Evolutionary conservation across 257 asterid species (phyloP).

Genomic region (Solanum sitiens): DNA sequence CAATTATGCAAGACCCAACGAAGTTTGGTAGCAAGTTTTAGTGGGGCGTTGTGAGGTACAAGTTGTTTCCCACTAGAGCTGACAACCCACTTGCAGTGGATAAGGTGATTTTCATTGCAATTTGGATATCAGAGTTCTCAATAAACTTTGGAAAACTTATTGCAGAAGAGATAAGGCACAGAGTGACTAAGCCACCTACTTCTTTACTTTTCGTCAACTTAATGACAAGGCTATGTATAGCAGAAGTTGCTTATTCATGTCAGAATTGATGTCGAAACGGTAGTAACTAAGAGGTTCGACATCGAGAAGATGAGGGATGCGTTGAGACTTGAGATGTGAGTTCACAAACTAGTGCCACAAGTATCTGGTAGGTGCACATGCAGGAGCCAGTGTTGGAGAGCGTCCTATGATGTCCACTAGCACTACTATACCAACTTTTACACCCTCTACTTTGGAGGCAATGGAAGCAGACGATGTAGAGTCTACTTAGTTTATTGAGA

Average conservation of each 20-base stretch:
- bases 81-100: background rate
- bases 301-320: background rate
- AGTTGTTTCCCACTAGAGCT: background rate
- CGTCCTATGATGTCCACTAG: background rate
- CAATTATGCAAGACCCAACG: background rate
- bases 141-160: background rate
- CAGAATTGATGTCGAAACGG: background rate
- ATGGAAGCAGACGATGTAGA: background rate
- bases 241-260: background rate
- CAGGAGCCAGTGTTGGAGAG: background rate
- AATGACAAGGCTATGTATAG: background rate
- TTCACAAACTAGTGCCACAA: background rate
- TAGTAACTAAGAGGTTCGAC: background rate
- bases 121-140: background rate
- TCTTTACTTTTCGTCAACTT: background rate
- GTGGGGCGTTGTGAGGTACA: background rate
- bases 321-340: background rate
- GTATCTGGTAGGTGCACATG: background rate
- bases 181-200: background rate
- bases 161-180: background rate
- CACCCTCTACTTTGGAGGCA: background rate
- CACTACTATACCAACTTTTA: background rate
- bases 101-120: background rate
- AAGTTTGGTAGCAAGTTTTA: background rate
- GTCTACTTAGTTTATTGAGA: background rate